A percentile compares a stretch with the other conserved stretches of the same genome.
Conservation (phyloP, 306 rosid species). For the Geum urbanum region DNA sequence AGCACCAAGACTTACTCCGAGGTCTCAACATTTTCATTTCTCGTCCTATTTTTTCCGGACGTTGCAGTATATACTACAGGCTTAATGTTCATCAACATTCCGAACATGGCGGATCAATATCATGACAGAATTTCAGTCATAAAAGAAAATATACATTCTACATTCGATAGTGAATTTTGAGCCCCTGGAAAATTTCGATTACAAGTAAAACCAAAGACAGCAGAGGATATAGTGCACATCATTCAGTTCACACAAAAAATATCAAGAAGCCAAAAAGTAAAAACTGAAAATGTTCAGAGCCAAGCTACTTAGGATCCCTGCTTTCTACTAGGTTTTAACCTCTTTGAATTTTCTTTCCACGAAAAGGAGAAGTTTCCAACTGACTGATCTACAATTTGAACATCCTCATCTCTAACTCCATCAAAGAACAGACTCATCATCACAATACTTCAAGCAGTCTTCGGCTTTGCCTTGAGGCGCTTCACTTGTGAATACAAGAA, state of each 20-base stretch:
- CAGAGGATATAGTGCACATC: neutral
- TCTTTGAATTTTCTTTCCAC: conserved; percentile 4
- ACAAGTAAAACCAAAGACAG: neutral
- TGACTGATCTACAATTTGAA: conserved; percentile 36
- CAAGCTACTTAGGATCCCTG: neutral
- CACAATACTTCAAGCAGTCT: conserved; percentile 46
- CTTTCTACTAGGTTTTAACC: neutral
- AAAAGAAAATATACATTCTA: neutral
- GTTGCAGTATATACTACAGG: neutral
- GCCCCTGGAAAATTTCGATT: conserved; percentile 5
- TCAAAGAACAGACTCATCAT: conserved; percentile 31
- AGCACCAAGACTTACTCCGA: too few species aligned
- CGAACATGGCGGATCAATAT: neutral
- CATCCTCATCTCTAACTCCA: conserved; percentile 13
- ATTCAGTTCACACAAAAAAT: neutral
- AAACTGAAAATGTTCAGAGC: neutral
- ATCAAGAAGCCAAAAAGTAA: neutral
- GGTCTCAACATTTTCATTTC: too few species aligned
- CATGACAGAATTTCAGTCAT: neutral
- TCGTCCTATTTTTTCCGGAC: too few species aligned
- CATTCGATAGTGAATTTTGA: neutral
- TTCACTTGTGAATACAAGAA: conserved; percentile 86
- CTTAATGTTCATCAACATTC: too few species aligned
- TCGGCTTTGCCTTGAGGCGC: conserved; percentile 74
- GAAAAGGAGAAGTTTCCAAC: conserved; percentile 18